A percentile compares a stretch with the other conserved stretches of the same genome.
These are phyloP conservation scores for Parascedosporium putredinis DNA, from an alignment of 2,329 filamentous ascomycete species.

Conservation along the genomic window DNA sequence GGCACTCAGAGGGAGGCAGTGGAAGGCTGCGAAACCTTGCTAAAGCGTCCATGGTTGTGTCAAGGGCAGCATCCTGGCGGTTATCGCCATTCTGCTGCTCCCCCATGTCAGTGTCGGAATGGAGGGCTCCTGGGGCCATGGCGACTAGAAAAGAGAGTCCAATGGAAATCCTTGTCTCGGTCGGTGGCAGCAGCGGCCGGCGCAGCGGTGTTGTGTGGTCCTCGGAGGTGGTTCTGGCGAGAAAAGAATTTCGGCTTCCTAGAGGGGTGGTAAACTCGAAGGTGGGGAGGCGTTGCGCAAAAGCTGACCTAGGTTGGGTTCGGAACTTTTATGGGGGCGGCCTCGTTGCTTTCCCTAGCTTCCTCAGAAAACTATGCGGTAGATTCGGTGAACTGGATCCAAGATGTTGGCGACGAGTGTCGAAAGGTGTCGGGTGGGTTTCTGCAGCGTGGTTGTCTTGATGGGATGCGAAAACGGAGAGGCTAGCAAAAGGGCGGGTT, in stretches of 20 bases:
- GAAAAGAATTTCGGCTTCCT: background rate
- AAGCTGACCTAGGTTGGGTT: background rate
- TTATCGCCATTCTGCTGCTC: constrained; percentile 18
- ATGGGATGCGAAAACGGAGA: background rate
- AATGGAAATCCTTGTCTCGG: background rate
- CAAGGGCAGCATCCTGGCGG: constrained; percentile 18
- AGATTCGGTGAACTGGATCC: background rate
- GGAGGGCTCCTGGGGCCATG: constrained; percentile 27
- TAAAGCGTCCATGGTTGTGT: constrained; percentile 31
- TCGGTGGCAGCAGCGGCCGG: constrained; percentile 5
- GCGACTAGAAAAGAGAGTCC: background rate
- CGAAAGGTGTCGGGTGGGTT: too few relatives aligned
- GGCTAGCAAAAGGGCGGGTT: background rate
- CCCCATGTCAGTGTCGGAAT: constrained; percentile 22
- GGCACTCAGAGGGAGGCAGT: constrained; percentile 32
- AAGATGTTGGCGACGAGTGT: too few relatives aligned
- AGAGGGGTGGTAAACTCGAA: background rate
- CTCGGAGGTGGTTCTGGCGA: too few relatives aligned
- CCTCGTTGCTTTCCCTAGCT: background rate
- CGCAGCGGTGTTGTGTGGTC: constrained; percentile 1
- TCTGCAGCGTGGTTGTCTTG: background rate
- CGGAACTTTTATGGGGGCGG: background rate
- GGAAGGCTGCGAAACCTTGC: constrained; percentile 38
- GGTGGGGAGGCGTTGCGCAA: constrained; percentile 4
- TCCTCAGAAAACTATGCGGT: background rate